phyloP scores from a whole-genome alignment of 2,329 filamentous ascomycete genomes.

The Xylaria sp. region DNA sequence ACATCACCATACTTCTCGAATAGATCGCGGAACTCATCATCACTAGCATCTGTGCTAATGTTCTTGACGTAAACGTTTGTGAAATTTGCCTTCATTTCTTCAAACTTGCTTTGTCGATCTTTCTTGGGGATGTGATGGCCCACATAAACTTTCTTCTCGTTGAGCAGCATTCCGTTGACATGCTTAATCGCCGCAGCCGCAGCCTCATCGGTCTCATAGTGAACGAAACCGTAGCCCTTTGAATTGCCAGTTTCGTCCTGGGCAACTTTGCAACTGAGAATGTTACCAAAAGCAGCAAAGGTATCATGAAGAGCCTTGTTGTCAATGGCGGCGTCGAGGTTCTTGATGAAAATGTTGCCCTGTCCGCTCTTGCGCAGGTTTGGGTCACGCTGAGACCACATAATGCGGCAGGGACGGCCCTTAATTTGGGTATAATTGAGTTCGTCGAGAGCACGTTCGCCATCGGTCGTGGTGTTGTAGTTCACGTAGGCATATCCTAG shows the following conservation, averaged over 20 bases:
- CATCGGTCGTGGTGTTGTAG: slow-evolving; percentile 97
- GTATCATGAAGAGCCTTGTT: slow-evolving; percentile 99
- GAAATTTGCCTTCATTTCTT: slow-evolving; percentile 99
- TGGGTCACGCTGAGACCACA: slow-evolving; percentile 99
- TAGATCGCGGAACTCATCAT: slow-evolving; percentile 92
- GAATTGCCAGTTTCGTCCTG: slow-evolving; percentile 96
- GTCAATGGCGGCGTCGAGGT: slow-evolving; percentile 96
- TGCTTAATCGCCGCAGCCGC: slow-evolving; percentile 98
- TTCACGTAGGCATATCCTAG: slow-evolving; percentile 99
- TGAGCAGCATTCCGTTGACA: slow-evolving; percentile 98
- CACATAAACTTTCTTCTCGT: slow-evolving; percentile 99
- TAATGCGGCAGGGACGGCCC: slow-evolving; percentile 98
- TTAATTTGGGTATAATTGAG: slow-evolving; percentile 99
- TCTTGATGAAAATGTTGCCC: slow-evolving; percentile 99
- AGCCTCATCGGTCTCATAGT: slow-evolving; percentile 99
- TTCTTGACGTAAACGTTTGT: slow-evolving; percentile 99
- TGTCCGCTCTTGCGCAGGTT: slow-evolving; percentile 98
- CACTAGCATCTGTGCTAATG: slow-evolving; percentile 80
- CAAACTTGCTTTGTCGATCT: slow-evolving; percentile 99
- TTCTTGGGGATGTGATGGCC: slow-evolving; percentile 99
- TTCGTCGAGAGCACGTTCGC: slow-evolving; percentile 98
- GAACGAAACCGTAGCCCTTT: slow-evolving; percentile 98
- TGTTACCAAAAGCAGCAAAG: slow-evolving; percentile 98
- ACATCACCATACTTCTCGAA: slow-evolving; percentile 94
- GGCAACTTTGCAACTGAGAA: slow-evolving; percentile 98